phyloP scores from a whole-genome alignment of 129 eudicot species.

The Ambrosia artemisiifolia region DNA sequence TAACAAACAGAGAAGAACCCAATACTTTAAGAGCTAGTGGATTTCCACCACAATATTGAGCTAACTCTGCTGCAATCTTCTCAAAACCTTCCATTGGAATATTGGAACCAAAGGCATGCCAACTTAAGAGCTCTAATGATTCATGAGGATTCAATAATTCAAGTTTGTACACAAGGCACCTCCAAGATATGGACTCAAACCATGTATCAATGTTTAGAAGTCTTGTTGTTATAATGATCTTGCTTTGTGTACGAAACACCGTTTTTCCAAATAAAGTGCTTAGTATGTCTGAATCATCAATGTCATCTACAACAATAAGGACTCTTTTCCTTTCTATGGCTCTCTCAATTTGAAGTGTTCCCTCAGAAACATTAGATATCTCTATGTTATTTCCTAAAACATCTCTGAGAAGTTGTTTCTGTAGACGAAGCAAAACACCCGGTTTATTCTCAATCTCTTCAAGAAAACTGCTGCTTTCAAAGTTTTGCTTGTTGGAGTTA shows the following conservation, averaged over 20 bases:
- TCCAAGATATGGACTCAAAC: background rate
- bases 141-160: background rate
- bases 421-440: background rate
- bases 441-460: background rate
- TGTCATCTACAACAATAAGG: background rate
- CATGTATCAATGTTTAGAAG: background rate
- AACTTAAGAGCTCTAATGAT: background rate
- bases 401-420: background rate
- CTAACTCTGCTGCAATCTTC: background rate
- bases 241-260: background rate
- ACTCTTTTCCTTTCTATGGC: background rate
- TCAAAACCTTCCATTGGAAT: background rate
- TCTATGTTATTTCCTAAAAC: background rate
- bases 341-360: background rate
- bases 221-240: background rate
- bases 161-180: background rate
- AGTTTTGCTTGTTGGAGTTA: background rate
- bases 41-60: constrained; percentile 18
- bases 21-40: constrained; percentile 11
- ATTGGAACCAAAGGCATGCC: background rate
- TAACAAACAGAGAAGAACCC: too few species aligned
- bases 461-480: background rate
- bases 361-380: background rate
- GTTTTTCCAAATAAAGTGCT: background rate
- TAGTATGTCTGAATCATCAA: background rate